Conservation (phyloP, 2,329 filamentous ascomycete genomes). For the Diaporthe sp. region DNA sequence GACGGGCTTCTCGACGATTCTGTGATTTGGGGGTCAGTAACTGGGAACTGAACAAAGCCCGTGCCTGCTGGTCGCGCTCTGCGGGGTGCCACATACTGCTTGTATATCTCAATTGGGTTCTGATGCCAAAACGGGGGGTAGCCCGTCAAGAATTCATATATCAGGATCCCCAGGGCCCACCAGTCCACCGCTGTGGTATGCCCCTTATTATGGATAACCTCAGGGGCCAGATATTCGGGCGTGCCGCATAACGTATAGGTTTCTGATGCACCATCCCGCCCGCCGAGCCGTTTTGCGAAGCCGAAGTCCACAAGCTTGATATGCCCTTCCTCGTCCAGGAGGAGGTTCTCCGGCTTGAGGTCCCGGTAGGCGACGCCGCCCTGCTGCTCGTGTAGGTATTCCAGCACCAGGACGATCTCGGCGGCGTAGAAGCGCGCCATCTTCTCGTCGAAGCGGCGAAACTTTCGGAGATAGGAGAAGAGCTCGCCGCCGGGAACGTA, state of each 20-base stretch:
- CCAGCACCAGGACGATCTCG: conserved; percentile 85
- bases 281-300: conserved; percentile 83
- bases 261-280: conserved; percentile 64
- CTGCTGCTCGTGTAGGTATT: conserved; percentile 84
- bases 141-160: conserved; percentile 88
- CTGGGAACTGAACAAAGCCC: background rate
- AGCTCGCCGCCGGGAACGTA: conserved; percentile 88
- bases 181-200: conserved; percentile 84
- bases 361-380: conserved; percentile 85
- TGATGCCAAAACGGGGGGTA: conserved; percentile 91
- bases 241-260: conserved; percentile 89
- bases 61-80: background rate
- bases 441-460: conserved; percentile 82
- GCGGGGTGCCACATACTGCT: conserved; percentile 66
- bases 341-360: conserved; percentile 85
- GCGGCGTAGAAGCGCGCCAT: conserved; percentile 86
- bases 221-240: conserved; percentile 86
- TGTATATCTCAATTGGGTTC: conserved; percentile 89
- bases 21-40: conserved; percentile 50
- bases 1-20: conserved; percentile 84
- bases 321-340: conserved; percentile 83
- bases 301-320: conserved; percentile 89
- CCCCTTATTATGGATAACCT: conserved; percentile 87
- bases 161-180: conserved; percentile 88
- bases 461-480: conserved; percentile 84